phyloP scores from a whole-genome alignment of 1,284 basidiomycete species.

The Singerocomus rubriflavus region DNA sequence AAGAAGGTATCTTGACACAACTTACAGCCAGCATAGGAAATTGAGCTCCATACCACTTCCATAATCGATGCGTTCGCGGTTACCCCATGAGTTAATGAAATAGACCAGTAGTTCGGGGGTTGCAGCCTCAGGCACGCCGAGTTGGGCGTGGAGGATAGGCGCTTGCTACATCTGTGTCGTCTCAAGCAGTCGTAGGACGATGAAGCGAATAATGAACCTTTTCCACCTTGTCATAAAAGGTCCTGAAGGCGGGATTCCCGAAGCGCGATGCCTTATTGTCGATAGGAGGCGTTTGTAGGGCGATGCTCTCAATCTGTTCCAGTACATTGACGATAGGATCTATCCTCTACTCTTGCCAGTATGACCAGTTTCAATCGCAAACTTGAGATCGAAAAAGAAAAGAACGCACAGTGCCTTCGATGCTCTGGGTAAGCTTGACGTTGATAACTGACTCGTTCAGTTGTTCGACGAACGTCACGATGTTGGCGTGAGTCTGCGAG shows the following conservation, averaged over 20 bases:
- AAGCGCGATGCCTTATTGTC: slow-evolving; percentile 92
- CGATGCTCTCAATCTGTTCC: slow-evolving; percentile 65
- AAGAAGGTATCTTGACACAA: slow-evolving; percentile 11
- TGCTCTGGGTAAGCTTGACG: slow-evolving; percentile 68
- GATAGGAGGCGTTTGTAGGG: slow-evolving; percentile 75
- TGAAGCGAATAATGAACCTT: slow-evolving; percentile 46
- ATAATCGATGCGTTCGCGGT: slow-evolving; percentile 91
- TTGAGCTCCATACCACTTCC: slow-evolving; percentile 99
- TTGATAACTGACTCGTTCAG: slow-evolving; percentile 80
- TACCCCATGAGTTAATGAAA: slow-evolving; percentile 90
- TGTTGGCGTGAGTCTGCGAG: slow-evolving; percentile 67
- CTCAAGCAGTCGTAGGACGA: neutral
- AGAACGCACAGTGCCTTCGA: slow-evolving; percentile 54
- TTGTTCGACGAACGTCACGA: slow-evolving; percentile 72
- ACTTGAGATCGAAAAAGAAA: slow-evolving; percentile 3
- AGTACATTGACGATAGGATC: slow-evolving; percentile 61
- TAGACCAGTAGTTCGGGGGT: slow-evolving; percentile 75
- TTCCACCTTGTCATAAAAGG: slow-evolving; percentile 82
- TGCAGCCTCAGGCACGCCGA: slow-evolving; percentile 55
- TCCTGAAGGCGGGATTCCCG: slow-evolving; percentile 95
- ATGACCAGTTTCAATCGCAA: slow-evolving; percentile 5
- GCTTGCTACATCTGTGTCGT: slow-evolving; percentile 36
- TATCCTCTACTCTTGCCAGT: slow-evolving; percentile 51
- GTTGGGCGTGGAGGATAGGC: slow-evolving; percentile 55
- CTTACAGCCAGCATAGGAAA: slow-evolving; percentile 95